Conservation (phyloP, 371 early-diverging fungal genomes). For the Rhizopus arrhizus region DNA sequence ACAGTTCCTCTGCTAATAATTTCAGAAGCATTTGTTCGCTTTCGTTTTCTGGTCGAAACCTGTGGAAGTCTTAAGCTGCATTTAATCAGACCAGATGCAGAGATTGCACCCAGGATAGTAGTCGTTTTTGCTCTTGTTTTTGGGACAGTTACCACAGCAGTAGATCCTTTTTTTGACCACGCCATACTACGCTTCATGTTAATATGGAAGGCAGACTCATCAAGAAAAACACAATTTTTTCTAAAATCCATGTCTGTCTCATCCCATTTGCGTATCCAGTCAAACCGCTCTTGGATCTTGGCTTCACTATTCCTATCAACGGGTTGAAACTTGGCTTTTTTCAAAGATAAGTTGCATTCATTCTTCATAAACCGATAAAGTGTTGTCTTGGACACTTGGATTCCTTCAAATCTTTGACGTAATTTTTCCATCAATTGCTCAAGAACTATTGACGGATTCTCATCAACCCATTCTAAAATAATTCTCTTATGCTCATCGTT, state of each 20-base stretch:
- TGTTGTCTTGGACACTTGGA: slow-evolving; percentile 10
- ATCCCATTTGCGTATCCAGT: slow-evolving; percentile 20
- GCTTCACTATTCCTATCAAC: slow-evolving; percentile 11
- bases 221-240: slow-evolving; percentile 22
- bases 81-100: slow-evolving; percentile 19
- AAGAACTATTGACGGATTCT: background rate
- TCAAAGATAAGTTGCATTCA: slow-evolving; percentile 15
- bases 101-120: slow-evolving; percentile 22
- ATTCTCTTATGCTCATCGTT: slow-evolving; percentile 13
- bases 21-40: background rate
- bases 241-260: slow-evolving; percentile 21
- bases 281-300: slow-evolving; percentile 20
- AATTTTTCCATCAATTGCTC: no score
- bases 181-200: slow-evolving; percentile 26
- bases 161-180: slow-evolving; percentile 19
- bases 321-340: slow-evolving; percentile 14
- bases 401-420: no score
- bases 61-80: slow-evolving; percentile 25
- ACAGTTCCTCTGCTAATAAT: no score
- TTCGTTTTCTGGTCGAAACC: slow-evolving; percentile 19
- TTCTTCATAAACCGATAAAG: slow-evolving; percentile 15
- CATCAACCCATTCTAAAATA: slow-evolving; percentile 15
- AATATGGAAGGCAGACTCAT: slow-evolving; percentile 22
- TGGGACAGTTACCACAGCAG: slow-evolving; percentile 22
- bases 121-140: slow-evolving; percentile 20